Evolutionary conservation across 2,329 filamentous ascomycete species (phyloP), one percentile per base, ranked within the genome.

Genomic region (Septoria petroselini): DNA sequence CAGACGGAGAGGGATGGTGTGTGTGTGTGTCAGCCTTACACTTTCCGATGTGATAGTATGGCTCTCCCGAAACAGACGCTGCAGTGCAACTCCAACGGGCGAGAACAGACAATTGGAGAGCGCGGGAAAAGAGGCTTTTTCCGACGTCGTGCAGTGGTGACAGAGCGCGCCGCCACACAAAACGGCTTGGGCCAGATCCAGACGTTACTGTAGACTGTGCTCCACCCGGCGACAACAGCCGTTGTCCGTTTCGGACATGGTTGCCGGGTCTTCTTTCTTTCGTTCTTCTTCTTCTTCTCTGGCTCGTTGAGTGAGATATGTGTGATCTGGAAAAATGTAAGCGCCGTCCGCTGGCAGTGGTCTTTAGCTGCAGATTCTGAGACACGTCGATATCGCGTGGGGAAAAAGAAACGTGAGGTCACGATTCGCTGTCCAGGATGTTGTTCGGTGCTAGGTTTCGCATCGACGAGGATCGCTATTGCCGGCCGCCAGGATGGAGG

Each of bases 181-280:
- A 37, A 45, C 31, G 42, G 31, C 17, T 17, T 18, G 31, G 37
- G 33, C 14, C 19, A 19, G 42, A 14, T 45, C 42, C 38, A 31
- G 42, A 45, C 42, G n/a, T n/a, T n/a, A n/a, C n/a, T n/a, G n/a
- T n/a, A n/a, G n/a, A n/a, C n/a, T n/a, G n/a, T 38, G 23, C 42
- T 45, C 42, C 23, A 37, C 17, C 21, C 12, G 38, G 11, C 42
- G 33, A 18, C 42, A n/a, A 23, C 41, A 33, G 29, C 41, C 41
- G 41, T 12, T 19, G 27, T 12, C 11, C 27, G 11, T 12, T 30
- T 33, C 30, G 30, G 30, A 15, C 30, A n/a, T 15, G 11, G 6
- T 15, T 33, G n/a, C n/a, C n/a, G n/a, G n/a, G n/a, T n/a, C n/a
- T n/a, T n/a, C n/a, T n/a, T n/a, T n/a, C n/a, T n/a, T n/a, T n/a